Evolutionary conservation across 116 monocot genomes (phyloP).

Genomic region (Trichopus zeylanicus): DNA sequence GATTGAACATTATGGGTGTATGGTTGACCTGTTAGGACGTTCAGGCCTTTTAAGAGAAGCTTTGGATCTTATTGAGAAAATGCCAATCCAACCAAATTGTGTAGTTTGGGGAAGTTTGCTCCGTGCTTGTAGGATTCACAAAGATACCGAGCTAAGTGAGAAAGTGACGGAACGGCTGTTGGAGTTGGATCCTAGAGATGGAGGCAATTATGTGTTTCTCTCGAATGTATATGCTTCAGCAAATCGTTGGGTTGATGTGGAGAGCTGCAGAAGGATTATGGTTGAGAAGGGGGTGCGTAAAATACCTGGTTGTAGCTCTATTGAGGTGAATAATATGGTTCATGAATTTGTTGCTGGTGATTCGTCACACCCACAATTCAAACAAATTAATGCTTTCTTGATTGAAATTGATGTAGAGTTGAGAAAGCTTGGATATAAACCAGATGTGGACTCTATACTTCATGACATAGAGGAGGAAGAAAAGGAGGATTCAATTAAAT

Average conservation of each 20-base stretch:
- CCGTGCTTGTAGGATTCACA: constrained; percentile 46
- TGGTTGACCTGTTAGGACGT: constrained; percentile 63
- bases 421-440: constrained; percentile 34
- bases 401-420: constrained; percentile 29
- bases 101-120: constrained; percentile 61
- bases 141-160: constrained; percentile 28
- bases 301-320: constrained; percentile 53
- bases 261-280: constrained; percentile 45
- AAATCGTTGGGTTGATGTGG: constrained; percentile 48
- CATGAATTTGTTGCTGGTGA: constrained; percentile 66
- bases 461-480: constrained; percentile 36
- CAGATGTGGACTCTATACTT: constrained; percentile 20
- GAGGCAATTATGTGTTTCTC: constrained; percentile 51
- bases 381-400: constrained; percentile 28
- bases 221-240: constrained; percentile 51
- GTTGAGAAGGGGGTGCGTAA: constrained; percentile 34
- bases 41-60: constrained; percentile 51
- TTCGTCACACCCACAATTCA: constrained; percentile 33
- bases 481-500: constrained; percentile 32
- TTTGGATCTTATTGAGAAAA: constrained; percentile 27
- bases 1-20: constrained; percentile 63
- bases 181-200: constrained; percentile 44
- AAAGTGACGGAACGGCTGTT: constrained; percentile 25
- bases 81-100: constrained; percentile 45
- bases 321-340: constrained; percentile 47